Conservation (phyloP, 257 asterid genomes). For the Plantago major region DNA sequence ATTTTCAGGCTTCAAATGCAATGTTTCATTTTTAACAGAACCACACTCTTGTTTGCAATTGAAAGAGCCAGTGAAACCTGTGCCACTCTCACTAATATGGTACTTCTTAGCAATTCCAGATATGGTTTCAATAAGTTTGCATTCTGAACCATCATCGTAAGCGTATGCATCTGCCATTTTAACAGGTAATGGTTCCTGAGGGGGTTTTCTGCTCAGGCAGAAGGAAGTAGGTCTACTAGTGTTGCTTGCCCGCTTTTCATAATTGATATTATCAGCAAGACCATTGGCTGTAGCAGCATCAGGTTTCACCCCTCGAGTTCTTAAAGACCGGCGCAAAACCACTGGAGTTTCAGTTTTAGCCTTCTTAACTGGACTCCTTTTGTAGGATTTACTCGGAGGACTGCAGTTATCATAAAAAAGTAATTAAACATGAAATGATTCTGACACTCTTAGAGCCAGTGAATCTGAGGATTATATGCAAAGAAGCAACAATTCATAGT, state of each 20-base stretch:
- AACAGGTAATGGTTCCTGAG: conserved; percentile 41
- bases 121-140: conserved; percentile 35
- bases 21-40: conserved; percentile 39
- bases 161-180: conserved; percentile 48
- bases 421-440: conserved; percentile 4
- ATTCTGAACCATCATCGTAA: conserved; percentile 42
- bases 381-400: conserved; percentile 48
- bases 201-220: conserved; percentile 16
- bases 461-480: neutral
- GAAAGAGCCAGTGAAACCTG: conserved; percentile 8
- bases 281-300: conserved; percentile 62
- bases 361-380: conserved; percentile 56
- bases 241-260: conserved; percentile 19
- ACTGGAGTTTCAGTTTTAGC: conserved; percentile 48
- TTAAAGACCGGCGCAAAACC: conserved; percentile 83
- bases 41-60: conserved; percentile 28
- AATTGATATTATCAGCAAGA: conserved; percentile 40
- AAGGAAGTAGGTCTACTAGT: conserved; percentile 10
- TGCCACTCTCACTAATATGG: conserved; percentile 21
- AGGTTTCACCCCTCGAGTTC: conserved; percentile 78
- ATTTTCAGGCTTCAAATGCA: conserved; percentile 57
- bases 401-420: conserved; percentile 29
- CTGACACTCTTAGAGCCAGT: neutral
- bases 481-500: neutral
- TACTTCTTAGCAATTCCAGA: conserved; percentile 21